Evolutionary conservation across 805 yeast genomes (phyloP).

Genomic region (Priceomyces medius): DNA sequence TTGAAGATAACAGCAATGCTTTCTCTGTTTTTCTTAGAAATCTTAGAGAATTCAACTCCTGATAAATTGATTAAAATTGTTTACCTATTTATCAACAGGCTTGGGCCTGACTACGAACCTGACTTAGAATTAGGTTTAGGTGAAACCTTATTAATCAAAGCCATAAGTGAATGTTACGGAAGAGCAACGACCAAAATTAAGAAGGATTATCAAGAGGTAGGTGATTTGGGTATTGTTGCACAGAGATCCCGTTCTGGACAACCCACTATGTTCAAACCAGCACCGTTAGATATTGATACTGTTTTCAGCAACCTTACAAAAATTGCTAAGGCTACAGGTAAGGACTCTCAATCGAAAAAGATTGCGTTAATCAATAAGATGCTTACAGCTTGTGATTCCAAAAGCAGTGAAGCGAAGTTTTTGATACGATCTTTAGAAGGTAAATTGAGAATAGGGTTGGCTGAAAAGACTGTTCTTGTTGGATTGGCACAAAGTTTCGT

Average conservation of each 20-base stretch:
- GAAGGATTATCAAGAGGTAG: slow-evolving; percentile 70
- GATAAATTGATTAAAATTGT: slow-evolving; percentile 66
- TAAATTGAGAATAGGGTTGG: slow-evolving; percentile 86
- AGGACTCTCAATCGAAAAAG: slow-evolving; percentile 77
- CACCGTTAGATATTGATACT: slow-evolving; percentile 65
- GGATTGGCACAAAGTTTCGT: slow-evolving; percentile 83
- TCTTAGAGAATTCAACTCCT: slow-evolving; percentile 46
- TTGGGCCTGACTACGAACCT: slow-evolving; percentile 92
- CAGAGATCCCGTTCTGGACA: slow-evolving; percentile 79
- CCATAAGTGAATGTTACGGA: slow-evolving; percentile 89
- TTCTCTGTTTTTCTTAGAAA: slow-evolving; percentile 66
- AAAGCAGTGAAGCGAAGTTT: slow-evolving; percentile 75
- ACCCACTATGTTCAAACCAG: slow-evolving; percentile 90
- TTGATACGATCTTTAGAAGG: slow-evolving; percentile 90
- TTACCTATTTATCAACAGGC: slow-evolving; percentile 79
- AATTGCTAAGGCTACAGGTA: slow-evolving; percentile 78
- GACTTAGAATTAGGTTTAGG: slow-evolving; percentile 94
- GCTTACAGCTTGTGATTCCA: slow-evolving; percentile 80
- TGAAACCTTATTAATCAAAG: slow-evolving; percentile 82
- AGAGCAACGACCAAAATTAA: slow-evolving; percentile 69
- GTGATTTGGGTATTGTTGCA: slow-evolving; percentile 92
- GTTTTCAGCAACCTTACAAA: slow-evolving; percentile 74
- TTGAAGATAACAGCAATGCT: slow-evolving; percentile 76
- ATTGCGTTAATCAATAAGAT: slow-evolving; percentile 76
- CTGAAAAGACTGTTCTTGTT: slow-evolving; percentile 86